Conservation (phyloP, 805 yeast species). For the Kuraishia molischiana region DNA sequence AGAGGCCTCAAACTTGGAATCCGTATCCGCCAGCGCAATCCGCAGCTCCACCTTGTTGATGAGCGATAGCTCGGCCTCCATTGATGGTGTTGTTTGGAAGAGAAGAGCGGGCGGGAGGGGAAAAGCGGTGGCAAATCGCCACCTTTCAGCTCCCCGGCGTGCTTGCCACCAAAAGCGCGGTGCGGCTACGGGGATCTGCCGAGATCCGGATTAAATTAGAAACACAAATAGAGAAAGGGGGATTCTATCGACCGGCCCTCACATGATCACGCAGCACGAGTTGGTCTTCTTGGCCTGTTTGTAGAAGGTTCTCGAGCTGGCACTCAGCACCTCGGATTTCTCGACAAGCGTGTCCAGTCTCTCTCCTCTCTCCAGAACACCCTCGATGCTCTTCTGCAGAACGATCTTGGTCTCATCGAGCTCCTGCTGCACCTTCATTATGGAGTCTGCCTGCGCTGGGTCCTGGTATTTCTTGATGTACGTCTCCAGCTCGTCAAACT, state of each 20-base stretch:
- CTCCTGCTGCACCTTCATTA: constrained; percentile 96
- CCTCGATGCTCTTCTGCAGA: constrained; percentile 89
- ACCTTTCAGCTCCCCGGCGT: no score
- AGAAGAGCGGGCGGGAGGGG: neutral
- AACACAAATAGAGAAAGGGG: no score
- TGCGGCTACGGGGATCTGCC: no score
- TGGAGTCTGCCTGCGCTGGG: constrained; percentile 93
- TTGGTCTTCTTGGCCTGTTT: constrained; percentile 94
- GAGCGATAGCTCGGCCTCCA: constrained; percentile 45
- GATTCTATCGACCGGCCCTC: constrained; percentile 12
- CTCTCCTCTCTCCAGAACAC: constrained; percentile 93
- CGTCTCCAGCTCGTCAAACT: constrained; percentile 50
- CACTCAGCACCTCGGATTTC: constrained; percentile 86
- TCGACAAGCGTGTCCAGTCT: constrained; percentile 90
- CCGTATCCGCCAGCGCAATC: constrained; percentile 65
- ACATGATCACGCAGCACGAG: constrained; percentile 77
- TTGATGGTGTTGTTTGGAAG: neutral
- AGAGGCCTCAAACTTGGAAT: constrained; percentile 50
- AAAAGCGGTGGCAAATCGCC: no score
- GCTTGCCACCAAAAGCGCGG: no score
- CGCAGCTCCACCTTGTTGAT: constrained; percentile 75
- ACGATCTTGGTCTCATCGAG: constrained; percentile 96
- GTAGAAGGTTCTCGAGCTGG: constrained; percentile 87
- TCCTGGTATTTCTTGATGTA: constrained; percentile 86
- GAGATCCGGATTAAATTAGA: no score